phyloP scores from a whole-genome alignment of 2,329 filamentous ascomycete genomes.

The Pseudocercospora fijiensis region DNA sequence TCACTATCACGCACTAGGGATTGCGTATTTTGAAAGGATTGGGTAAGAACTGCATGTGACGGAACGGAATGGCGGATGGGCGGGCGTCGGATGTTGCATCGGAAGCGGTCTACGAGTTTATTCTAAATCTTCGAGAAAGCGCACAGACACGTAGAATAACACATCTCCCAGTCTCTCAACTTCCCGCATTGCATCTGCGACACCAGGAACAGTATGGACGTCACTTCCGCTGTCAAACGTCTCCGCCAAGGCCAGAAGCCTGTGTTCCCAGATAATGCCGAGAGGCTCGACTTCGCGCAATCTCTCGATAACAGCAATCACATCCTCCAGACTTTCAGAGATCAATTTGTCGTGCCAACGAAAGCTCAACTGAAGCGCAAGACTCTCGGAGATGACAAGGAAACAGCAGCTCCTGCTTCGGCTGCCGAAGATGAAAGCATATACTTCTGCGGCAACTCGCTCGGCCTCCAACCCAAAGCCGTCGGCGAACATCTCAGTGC shows the following conservation, averaged over 20 bases:
- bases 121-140: neutral
- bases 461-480: conserved; percentile 76
- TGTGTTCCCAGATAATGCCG: conserved; percentile 29
- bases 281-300: conserved; percentile 30
- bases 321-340: conserved; percentile 24
- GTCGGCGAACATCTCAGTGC: conserved; percentile 64
- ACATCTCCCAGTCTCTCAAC: conserved; percentile 5
- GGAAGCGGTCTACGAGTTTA: neutral
- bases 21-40: neutral
- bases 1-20: neutral
- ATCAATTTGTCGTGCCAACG: conserved; percentile 73
- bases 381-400: conserved; percentile 44
- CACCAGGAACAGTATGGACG: conserved; percentile 28
- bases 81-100: conserved; percentile 2
- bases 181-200: neutral
- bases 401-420: conserved; percentile 22
- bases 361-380: conserved; percentile 68
- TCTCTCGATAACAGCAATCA: conserved; percentile 28
- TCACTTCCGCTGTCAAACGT: conserved; percentile 24
- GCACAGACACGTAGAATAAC: conserved; percentile 1
- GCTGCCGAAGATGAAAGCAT: conserved; percentile 52
- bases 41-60: conserved; percentile 7
- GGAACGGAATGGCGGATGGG: conserved; percentile 1
- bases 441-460: conserved; percentile 87
- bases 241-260: conserved; percentile 30